Evolutionary conservation across 768 basidiomycete genomes (phyloP).

Genomic region (Boletus rubroflammeus): DNA sequence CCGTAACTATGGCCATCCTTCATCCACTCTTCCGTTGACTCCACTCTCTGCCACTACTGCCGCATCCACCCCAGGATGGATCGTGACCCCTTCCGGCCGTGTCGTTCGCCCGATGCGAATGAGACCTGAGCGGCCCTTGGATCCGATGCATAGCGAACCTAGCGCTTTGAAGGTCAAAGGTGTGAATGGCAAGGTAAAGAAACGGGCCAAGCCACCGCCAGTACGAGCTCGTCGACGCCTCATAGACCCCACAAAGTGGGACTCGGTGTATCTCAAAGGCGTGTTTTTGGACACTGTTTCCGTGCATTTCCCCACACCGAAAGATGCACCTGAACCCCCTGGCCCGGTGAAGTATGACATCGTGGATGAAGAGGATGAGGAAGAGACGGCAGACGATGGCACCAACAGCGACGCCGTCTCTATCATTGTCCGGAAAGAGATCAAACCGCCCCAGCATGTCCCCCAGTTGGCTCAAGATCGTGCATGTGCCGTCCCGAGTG

Average conservation of each 20-base stretch:
- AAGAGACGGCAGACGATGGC: neutral
- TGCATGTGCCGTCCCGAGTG: neutral
- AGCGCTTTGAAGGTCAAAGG: slow-evolving; percentile 4
- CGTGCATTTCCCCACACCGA: neutral
- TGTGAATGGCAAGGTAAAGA: slow-evolving; percentile 37
- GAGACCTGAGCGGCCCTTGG: slow-evolving; percentile 63
- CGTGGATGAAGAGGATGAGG: neutral
- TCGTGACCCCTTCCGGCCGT: slow-evolving; percentile 61
- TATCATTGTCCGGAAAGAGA: neutral
- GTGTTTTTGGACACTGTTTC: slow-evolving; percentile 51
- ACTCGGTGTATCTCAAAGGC: slow-evolving; percentile 67
- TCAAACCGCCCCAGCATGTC: neutral
- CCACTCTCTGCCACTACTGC: slow-evolving; percentile 61
- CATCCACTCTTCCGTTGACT: slow-evolving; percentile 61
- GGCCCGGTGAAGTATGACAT: neutral
- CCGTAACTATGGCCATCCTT: slow-evolving; percentile 40
- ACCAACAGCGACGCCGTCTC: neutral
- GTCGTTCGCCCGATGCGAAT: slow-evolving; percentile 65
- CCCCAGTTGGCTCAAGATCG: neutral
- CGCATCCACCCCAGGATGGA: slow-evolving; percentile 60
- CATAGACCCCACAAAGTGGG: slow-evolving; percentile 74
- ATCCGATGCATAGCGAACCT: slow-evolving; percentile 14
- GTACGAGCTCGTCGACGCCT: slow-evolving; percentile 55
- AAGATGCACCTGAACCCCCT: neutral
- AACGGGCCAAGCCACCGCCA: slow-evolving; percentile 47